Conservation (phyloP, 73 alveolate genomes). For the Paraurostyla sp. region DNA sequence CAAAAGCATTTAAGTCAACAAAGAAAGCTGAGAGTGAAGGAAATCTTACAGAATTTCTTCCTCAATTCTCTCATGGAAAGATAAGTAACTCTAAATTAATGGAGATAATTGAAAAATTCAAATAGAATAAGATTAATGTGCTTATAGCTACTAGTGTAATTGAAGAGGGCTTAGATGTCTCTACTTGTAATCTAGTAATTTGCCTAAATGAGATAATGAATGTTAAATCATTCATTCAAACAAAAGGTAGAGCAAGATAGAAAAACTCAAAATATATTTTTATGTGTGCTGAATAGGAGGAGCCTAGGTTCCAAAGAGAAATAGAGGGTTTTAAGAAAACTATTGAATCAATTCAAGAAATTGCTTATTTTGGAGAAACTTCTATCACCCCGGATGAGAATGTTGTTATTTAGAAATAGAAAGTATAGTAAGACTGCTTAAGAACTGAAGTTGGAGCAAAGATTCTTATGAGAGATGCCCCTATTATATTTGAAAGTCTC, state of each 20-base stretch:
- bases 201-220: constrained; percentile 75
- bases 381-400: neutral
- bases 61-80: neutral
- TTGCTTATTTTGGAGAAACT: neutral
- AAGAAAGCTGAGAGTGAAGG: neutral
- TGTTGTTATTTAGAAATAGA: neutral
- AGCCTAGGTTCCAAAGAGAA: neutral
- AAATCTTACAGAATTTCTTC: neutral
- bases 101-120: constrained; percentile 70
- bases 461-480: neutral
- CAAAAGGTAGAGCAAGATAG: constrained; percentile 82
- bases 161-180: constrained; percentile 88
- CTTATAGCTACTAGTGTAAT: constrained; percentile 84
- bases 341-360: neutral
- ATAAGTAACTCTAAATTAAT: constrained; percentile 12
- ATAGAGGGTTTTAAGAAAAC: neutral
- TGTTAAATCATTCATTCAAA: constrained; percentile 79
- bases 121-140: constrained; percentile 63
- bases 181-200: constrained; percentile 77
- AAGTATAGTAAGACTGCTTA: too few species aligned
- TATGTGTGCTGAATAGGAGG: constrained; percentile 7
- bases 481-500: neutral
- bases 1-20: constrained; percentile 55
- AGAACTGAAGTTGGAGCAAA: neutral
- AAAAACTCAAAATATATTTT: constrained; percentile 17